Conservation (phyloP, 768 basidiomycete species). For the Termitomyces sp. region DNA sequence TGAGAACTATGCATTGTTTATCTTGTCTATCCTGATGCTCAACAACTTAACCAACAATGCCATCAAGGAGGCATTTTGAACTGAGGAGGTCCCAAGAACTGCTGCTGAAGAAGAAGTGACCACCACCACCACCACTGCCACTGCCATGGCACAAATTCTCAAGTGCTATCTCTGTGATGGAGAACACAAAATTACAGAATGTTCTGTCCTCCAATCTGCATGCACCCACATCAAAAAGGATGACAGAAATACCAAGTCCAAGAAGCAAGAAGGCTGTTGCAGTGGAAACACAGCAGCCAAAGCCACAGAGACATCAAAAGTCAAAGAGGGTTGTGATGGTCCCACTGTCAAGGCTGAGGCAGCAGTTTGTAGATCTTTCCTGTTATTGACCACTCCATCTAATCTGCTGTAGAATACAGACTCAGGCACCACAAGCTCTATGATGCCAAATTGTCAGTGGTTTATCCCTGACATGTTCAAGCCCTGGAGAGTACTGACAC, state of each 20-base stretch:
- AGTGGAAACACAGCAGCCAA: not conserved
- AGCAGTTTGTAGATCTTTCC: not conserved
- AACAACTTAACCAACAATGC: not conserved
- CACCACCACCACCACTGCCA: not conserved
- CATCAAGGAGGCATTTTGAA: not conserved
- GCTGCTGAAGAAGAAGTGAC: not conserved
- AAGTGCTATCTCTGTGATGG: not conserved
- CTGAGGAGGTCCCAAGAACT: not conserved
- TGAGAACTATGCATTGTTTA: not conserved
- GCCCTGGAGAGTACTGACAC: not conserved
- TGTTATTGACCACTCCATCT: not conserved
- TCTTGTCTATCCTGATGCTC: not conserved
- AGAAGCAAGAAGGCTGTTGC: too few species aligned
- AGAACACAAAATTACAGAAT: not conserved
- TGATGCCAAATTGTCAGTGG: not conserved
- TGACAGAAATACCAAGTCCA: too few species aligned
- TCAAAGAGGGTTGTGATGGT: not conserved
- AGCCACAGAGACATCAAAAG: not conserved
- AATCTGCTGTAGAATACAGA: slow-evolving; percentile 2
- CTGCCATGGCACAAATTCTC: not conserved
- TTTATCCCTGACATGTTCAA: not conserved
- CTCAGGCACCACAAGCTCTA: slow-evolving; percentile 4
- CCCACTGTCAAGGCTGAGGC: not conserved
- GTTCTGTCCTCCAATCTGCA: not conserved
- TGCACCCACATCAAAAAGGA: accelerated